Base-by-base conservation (phyloP, 2,329 filamentous ascomycete species). In the Bipolaris cookei region DNA sequence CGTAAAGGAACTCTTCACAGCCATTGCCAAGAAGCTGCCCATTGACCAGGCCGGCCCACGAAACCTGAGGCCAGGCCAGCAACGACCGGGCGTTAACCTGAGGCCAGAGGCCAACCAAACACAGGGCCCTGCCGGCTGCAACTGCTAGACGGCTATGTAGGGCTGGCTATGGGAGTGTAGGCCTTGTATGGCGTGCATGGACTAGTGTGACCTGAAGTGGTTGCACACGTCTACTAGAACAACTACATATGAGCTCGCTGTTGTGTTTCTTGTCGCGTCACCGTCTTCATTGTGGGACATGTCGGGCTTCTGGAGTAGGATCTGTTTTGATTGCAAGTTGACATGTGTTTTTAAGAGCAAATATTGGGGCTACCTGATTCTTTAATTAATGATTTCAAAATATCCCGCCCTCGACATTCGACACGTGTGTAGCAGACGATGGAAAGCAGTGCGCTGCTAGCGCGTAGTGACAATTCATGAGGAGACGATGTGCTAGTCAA, bases 11-110 rank as follows among this genome's bases (percentile, higher is more conserved):
- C 84, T 99, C 51, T 99, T 99, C 80, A 97, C 94, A 39, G 92
- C 92, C 56, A 98, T 99, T 75, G 95, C 95, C 61, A 97, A 94
- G 88, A 98, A 97, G 81, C 84, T 99, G 65, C 95, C 95, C 30
- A 88, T 98, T 68, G 95, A 99, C 75, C 95, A 98, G 79, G 93
- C 88, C 48, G 94, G 93, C n/a, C 92, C 94, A 62, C 87, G 94
- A 76, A 93, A 93, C 77, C 84, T 93, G 74, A 85, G 93, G 68
- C 79, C 78, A 6, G 78, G 73, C 45, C 73, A 85, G 56, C 85
- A 84, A 63, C 82, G 84, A 64, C 81, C 84, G 55, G 88, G 88
- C 51, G 88, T 91, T 35, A 87, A 90, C 75, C 79, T 91, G 63
- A 83, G 87, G 67, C 84, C 84, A 34, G 84, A 88, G 72, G 80